Base-by-base conservation (phyloP, 805 yeast genomes). In the Candida nemodendra region DNA sequence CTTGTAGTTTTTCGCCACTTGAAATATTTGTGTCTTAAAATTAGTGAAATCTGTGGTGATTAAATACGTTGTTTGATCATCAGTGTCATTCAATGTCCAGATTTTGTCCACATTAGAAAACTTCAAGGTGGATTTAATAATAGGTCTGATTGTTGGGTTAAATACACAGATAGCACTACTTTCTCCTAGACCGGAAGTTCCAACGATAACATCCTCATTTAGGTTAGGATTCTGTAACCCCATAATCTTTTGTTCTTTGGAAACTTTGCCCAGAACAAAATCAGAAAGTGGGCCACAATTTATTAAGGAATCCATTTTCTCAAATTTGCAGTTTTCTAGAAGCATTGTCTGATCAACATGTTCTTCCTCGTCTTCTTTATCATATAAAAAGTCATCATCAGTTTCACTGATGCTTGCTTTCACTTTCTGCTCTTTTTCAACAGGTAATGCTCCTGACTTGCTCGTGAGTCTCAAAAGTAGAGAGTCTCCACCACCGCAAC, bases 231-330 rank as follows among this genome's bases (percentile, higher is more conserved):
- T 84, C 0, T 75, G 65, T 19, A 84, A 67, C 31, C 88, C 86
- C 38, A 80, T 75, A 9, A 75, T 65, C 38, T 69, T 72, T 30
- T 65, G 65, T 13, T 77, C 79, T 0, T 76, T 68, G 0, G 84
- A 72, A 18, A 74, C 67, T 33, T 70, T 68, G 0, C 90, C 96
- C 23, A 81, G 50, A 0, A 89, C 71, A 45, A 89, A 71, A 27
- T 79, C 76, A 2, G 84, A 69, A 9, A 84, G 66, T 0, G 96
- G 95, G 0, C 96, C 96, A 47, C 74, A 68, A 51, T 81, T 84
- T 2, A 71, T 51, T 9, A 89, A 54, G 1, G 64, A 61, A 47
- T 87, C 93, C 22, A 72, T 64, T 14, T 66, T 51, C 13, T 65
- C 59, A 40, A 81, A 75, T 45, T 63, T 45, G 64, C 59, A 47